Conservation (phyloP, 352 stramenopile genomes). For the Pythium grandisporangium region DNA sequence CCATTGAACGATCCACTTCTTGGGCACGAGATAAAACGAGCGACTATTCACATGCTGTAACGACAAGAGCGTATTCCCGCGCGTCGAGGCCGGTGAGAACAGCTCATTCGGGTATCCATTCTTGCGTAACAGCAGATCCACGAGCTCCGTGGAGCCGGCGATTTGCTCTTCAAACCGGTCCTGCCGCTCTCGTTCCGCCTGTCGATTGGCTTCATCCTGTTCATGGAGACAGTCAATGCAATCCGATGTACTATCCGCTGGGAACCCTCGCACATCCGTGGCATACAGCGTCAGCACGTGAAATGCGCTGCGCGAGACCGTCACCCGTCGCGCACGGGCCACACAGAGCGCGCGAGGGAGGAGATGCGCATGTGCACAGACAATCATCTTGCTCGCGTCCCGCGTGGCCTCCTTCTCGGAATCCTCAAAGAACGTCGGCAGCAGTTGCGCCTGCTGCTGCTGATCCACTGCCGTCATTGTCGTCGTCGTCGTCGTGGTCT, state of each 20-base stretch:
- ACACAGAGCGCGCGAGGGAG: slow-evolving; percentile 51
- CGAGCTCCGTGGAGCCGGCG: slow-evolving; percentile 42
- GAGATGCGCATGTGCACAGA: slow-evolving; percentile 53
- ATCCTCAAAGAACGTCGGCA: slow-evolving; percentile 19
- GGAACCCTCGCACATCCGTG: slow-evolving; percentile 46
- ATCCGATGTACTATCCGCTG: slow-evolving; percentile 30
- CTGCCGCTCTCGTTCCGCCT: slow-evolving; percentile 37
- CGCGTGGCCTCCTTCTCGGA: slow-evolving; percentile 12
- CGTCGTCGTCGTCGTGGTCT: slow-evolving; percentile 9
- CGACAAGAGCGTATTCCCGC: slow-evolving; percentile 44
- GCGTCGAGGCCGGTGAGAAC: slow-evolving; percentile 48
- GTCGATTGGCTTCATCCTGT: slow-evolving; percentile 38
- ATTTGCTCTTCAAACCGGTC: slow-evolving; percentile 63
- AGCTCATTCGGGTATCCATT: slow-evolving; percentile 68
- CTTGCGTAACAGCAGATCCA: slow-evolving; percentile 71
- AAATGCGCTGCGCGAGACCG: slow-evolving; percentile 36
- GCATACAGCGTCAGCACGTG: slow-evolving; percentile 44
- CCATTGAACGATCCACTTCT: slow-evolving; percentile 81
- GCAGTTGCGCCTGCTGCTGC: too few relatives aligned
- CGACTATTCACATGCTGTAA: slow-evolving; percentile 24
- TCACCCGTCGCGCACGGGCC: slow-evolving; percentile 39
- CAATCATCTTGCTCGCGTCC: slow-evolving; percentile 44
- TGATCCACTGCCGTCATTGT: slow-evolving; percentile 17
- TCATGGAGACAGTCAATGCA: slow-evolving; percentile 49
- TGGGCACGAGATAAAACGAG: slow-evolving; percentile 76